A percentile compares a stretch with the other conserved stretches of the same genome.
These are phyloP conservation scores for Globisporangium acanthophoron DNA, from an alignment of 352 stramenopile species.

Conservation along the genomic window DNA sequence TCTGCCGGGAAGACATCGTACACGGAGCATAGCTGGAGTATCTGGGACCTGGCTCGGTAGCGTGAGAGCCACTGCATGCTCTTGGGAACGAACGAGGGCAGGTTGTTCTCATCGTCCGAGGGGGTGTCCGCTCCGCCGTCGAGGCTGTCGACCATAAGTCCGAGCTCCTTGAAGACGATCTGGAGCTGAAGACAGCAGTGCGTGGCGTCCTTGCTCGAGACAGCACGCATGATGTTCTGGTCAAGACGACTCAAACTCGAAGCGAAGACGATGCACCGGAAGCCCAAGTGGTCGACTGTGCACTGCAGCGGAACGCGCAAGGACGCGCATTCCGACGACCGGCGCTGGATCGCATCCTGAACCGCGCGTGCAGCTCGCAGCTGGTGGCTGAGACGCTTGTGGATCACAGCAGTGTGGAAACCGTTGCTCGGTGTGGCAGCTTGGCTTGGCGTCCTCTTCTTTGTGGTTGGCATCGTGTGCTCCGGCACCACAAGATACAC, in stretches of 20 bases:
- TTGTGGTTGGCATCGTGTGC: neutral
- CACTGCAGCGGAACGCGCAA: slow-evolving; percentile 51
- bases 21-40: slow-evolving; percentile 24
- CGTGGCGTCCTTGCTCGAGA: neutral
- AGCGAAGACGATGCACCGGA: slow-evolving; percentile 42
- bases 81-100: neutral
- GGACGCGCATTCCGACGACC: neutral
- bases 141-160: slow-evolving; percentile 32
- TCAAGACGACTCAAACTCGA: slow-evolving; percentile 3
- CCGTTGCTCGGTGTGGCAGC: neutral
- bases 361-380: slow-evolving; percentile 35
- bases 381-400: slow-evolving; percentile 44
- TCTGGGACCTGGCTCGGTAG: neutral
- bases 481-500: slow-evolving; percentile 12
- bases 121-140: neutral
- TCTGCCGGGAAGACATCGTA: slow-evolving; percentile 30
- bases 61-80: slow-evolving; percentile 9
- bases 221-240: neutral
- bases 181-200: slow-evolving; percentile 10
- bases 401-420: slow-evolving; percentile 8
- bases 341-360: slow-evolving; percentile 18
- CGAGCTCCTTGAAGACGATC: slow-evolving; percentile 20
- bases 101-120: neutral
- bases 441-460: slow-evolving; percentile 1
- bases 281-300: slow-evolving; percentile 51